Base-by-base conservation (phyloP, 768 basidiomycete genomes). In the Mycena chlorophos region DNA sequence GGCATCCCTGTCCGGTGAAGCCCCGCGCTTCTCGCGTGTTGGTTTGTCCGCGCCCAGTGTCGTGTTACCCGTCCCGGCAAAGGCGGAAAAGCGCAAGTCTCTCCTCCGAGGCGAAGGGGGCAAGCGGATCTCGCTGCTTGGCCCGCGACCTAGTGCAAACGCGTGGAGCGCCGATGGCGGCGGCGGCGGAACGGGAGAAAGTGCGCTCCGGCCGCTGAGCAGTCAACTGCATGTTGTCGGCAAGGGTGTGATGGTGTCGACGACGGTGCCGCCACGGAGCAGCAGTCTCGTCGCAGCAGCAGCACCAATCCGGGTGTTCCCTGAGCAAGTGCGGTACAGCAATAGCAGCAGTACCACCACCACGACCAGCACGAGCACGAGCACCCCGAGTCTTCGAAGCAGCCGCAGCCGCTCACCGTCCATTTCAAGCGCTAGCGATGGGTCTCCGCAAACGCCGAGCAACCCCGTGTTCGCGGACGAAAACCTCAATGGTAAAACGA, bases 11-110 rank as follows among this genome's bases (percentile, higher is more conserved):
- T 55, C 72, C 1, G 77, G 73, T 55, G 63, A 59, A 5, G 76
- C 70, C 1, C 79, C 79, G 3, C 69, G 68, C 23, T 80, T 80
- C 62, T 68, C 71, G 28, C 69, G 77, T 4, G 66, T 76, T 29
- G 67, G 73, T 14, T 62, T 79, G 10, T 56, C 68, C 2, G 58
- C 67, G 2, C 54, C 72, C 2, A 57, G 63, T 17, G 73, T 79
- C 16, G 69, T 79, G 6, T 66, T 80, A 31, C 79, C 78, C n/a
- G 57, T 78, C 2, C 67, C 73, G 20, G 73, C 73, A 6, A 69
- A 71, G 39, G 68, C 71, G 34, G 3, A 50, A 1, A 50, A 34
- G 40, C 50, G 56, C 1, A 34, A 46, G n/a, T 55, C 54, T 1
- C 2, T 58, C 14, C 2, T 58, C 14, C 60, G 56, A 28, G 53